These are phyloP conservation scores for Hypoxylon trugodes DNA, from an alignment of 495 filamentous ascomycete species.

Conservation along the genomic window DNA sequence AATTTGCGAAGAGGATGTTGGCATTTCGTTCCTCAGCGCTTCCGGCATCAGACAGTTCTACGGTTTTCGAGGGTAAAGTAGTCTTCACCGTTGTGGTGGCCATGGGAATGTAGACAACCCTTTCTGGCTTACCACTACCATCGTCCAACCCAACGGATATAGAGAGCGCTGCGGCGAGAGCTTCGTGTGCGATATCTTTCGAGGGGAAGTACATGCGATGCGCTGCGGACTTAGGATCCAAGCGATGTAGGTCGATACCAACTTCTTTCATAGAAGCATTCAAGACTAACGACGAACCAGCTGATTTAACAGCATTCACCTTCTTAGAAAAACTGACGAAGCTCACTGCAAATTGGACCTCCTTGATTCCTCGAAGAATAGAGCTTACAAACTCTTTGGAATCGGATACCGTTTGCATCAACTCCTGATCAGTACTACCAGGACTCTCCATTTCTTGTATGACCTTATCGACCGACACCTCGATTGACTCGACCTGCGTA, in stretches of 20 bases:
- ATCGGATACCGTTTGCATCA: constrained; percentile 88
- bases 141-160: constrained; percentile 92
- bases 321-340: constrained; percentile 87
- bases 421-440: constrained; percentile 74
- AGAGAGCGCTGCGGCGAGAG: constrained; percentile 88
- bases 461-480: constrained; percentile 75
- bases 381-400: constrained; percentile 93
- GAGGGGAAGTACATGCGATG: constrained; percentile 99
- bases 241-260: constrained; percentile 88
- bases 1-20: constrained; percentile 95
- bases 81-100: constrained; percentile 95
- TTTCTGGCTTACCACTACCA: constrained; percentile 81
- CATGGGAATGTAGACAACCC: constrained; percentile 95
- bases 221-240: constrained; percentile 92
- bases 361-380: constrained; percentile 89
- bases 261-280: constrained; percentile 96
- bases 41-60: constrained; percentile 77
- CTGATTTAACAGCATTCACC: constrained; percentile 69
- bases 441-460: constrained; percentile 80
- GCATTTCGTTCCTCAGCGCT: constrained; percentile 88
- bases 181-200: constrained; percentile 93
- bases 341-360: constrained; percentile 94
- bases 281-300: constrained; percentile 74
- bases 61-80: constrained; percentile 92
- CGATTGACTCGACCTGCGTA: constrained; percentile 50